Conservation (phyloP, 2,329 filamentous ascomycete genomes). For the Aspergillus calidoustus region DNA sequence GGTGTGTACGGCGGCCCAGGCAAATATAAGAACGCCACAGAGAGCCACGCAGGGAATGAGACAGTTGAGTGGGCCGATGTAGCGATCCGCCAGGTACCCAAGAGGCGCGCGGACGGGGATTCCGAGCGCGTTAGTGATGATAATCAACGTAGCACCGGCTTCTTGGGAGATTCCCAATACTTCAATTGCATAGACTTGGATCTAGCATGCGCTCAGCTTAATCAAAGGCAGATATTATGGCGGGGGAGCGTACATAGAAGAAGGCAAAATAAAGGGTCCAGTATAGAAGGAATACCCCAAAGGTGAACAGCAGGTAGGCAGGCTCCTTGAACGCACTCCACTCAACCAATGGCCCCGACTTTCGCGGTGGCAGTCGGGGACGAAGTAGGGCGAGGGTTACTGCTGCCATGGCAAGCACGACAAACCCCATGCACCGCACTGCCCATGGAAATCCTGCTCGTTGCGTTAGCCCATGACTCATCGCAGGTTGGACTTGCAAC, state of each 20-base stretch:
- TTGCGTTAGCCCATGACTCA: no score
- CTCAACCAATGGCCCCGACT: constrained; percentile 59
- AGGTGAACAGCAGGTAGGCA: constrained; percentile 56
- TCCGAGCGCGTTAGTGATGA: constrained; percentile 63
- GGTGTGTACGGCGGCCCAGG: constrained; percentile 59
- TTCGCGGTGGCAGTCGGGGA: constrained; percentile 34
- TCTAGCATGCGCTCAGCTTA: no score
- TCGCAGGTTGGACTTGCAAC: no score
- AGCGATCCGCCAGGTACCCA: constrained; percentile 58
- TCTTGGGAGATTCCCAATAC: no score
- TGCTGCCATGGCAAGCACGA: constrained; percentile 51
- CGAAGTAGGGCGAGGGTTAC: constrained; percentile 29
- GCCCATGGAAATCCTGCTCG: constrained; percentile 53
- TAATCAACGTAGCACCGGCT: constrained; percentile 57
- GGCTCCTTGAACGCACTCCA: constrained; percentile 61
- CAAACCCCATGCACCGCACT: constrained; percentile 51
- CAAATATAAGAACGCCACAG: constrained; percentile 56
- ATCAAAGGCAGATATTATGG: constrained; percentile 36
- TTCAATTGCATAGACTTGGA: no score
- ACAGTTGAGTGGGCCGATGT: constrained; percentile 60
- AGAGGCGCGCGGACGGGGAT: constrained; percentile 60
- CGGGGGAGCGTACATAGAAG: constrained; percentile 62
- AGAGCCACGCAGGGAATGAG: constrained; percentile 56
- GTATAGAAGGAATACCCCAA: constrained; percentile 54
- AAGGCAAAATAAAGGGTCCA: constrained; percentile 62